Conservation (phyloP, 306 rosid genomes). For the Dryas alaskensis region DNA sequence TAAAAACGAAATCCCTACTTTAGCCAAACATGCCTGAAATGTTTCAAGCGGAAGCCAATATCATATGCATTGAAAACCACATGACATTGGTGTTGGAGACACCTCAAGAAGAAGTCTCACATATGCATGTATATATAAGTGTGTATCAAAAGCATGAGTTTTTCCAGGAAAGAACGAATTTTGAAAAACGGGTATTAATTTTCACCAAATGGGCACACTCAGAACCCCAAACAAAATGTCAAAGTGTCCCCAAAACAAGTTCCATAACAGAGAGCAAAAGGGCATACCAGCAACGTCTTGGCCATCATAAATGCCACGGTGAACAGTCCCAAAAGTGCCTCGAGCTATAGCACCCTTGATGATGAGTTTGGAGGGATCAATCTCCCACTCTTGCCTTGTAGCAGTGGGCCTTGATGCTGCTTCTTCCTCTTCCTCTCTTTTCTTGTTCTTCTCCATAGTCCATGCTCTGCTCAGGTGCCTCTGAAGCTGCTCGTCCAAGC, state of each 20-base stretch:
- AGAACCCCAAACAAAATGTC: slow-evolving; percentile 4
- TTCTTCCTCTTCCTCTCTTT: slow-evolving; percentile 37
- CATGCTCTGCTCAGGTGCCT: slow-evolving; percentile 85
- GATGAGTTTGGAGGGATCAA: slow-evolving; percentile 82
- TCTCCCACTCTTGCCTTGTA: slow-evolving; percentile 92
- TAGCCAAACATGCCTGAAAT: neutral
- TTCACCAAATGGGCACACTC: slow-evolving; percentile 13
- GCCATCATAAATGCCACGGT: slow-evolving; percentile 92
- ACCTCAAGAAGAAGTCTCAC: neutral
- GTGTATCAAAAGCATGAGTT: slow-evolving; percentile 9
- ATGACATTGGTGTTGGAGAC: neutral
- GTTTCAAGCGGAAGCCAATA: neutral
- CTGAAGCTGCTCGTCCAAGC: slow-evolving; percentile 96
- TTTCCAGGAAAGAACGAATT: slow-evolving; percentile 9
- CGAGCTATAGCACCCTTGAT: slow-evolving; percentile 86
- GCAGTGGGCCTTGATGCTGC: slow-evolving; percentile 33
- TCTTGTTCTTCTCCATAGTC: slow-evolving; percentile 93
- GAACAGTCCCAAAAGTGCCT: slow-evolving; percentile 98
- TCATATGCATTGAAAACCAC: neutral
- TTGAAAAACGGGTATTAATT: slow-evolving; percentile 20
- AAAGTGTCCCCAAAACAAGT: neutral
- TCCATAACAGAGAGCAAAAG: slow-evolving; percentile 5
- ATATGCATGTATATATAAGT: neutral
- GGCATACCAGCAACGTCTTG: slow-evolving; percentile 79
- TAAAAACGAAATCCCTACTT: neutral